Evolutionary conservation across 1,284 basidiomycete genomes (phyloP).

Genomic region (Rhodofomes roseus): DNA sequence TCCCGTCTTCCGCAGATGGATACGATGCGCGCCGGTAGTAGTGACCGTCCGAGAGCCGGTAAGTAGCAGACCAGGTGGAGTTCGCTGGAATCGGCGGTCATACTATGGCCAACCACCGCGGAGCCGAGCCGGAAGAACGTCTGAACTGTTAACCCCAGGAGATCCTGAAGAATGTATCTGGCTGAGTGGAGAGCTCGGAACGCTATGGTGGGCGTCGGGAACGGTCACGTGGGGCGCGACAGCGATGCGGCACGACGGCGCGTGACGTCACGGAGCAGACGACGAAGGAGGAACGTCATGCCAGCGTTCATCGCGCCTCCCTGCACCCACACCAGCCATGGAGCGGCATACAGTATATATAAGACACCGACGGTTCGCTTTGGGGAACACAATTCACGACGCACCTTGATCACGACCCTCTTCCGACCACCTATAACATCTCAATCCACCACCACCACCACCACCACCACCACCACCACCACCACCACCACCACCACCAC

Average conservation of each 20-base stretch:
- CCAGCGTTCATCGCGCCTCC: not conserved
- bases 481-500: too few relatives aligned
- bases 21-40: too few relatives aligned
- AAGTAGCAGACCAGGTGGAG: too few relatives aligned
- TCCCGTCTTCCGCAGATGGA: too few relatives aligned
- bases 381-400: not conserved
- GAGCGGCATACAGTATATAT: not conserved
- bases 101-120: too few relatives aligned
- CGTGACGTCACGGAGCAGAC: constrained; percentile 8
- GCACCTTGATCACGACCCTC: not conserved
- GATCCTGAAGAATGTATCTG: too few relatives aligned
- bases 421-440: not conserved
- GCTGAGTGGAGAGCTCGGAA: not conserved
- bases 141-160: too few relatives aligned
- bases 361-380: not conserved
- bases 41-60: too few relatives aligned
- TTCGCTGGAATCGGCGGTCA: too few relatives aligned
- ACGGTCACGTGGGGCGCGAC: not conserved
- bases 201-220: not conserved
- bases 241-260: not conserved
- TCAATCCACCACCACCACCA: too few relatives aligned
- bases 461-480: too few relatives aligned
- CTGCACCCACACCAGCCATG: not conserved
- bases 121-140: too few relatives aligned
- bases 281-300: constrained; percentile 6